Conservation (phyloP, 352 stramenopile species). For the Phytophthora boehmeriae region DNA sequence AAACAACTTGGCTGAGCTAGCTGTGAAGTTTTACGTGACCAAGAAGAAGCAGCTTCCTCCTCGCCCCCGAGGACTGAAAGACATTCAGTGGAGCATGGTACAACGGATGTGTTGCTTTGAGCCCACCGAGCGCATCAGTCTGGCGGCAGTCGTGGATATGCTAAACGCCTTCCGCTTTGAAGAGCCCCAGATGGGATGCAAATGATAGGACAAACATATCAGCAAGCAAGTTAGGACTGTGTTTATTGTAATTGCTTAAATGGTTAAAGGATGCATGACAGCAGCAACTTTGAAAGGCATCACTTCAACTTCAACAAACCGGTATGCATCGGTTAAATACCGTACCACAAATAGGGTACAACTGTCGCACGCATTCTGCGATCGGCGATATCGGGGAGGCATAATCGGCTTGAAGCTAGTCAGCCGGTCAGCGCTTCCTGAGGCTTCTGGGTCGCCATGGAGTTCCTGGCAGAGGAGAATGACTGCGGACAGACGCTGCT, state of each 20-base stretch:
- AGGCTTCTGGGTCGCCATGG: conserved; percentile 43
- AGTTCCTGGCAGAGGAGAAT: conserved; percentile 92
- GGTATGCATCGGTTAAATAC: not conserved
- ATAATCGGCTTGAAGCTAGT: conserved; percentile 1
- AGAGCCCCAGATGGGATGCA: not conserved
- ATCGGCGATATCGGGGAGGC: not conserved
- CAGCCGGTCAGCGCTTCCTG: conserved; percentile 10
- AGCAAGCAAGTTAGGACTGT: too few species aligned
- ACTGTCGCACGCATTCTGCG: not conserved
- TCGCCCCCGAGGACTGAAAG: conserved; percentile 13
- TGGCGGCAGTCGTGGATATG: conserved; percentile 30
- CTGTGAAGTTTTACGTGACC: conserved; percentile 35
- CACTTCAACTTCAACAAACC: too few species aligned
- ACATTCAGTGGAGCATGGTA: conserved; percentile 38
- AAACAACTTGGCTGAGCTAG: conserved; percentile 17
- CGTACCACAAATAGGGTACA: not conserved
- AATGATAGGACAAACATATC: not conserved
- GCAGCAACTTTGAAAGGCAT: too few species aligned
- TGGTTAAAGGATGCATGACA: too few species aligned
- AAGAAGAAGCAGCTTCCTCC: conserved; percentile 20
- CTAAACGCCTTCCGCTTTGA: conserved; percentile 26
- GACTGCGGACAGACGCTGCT: conserved; percentile 95
- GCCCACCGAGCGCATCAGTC: conserved; percentile 24
- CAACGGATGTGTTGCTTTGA: conserved; percentile 36
- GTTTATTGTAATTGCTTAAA: too few species aligned